These are phyloP conservation scores for Debaryomyces nepalensis DNA, from an alignment of 1,139 yeast genomes.

Conservation along the genomic window DNA sequence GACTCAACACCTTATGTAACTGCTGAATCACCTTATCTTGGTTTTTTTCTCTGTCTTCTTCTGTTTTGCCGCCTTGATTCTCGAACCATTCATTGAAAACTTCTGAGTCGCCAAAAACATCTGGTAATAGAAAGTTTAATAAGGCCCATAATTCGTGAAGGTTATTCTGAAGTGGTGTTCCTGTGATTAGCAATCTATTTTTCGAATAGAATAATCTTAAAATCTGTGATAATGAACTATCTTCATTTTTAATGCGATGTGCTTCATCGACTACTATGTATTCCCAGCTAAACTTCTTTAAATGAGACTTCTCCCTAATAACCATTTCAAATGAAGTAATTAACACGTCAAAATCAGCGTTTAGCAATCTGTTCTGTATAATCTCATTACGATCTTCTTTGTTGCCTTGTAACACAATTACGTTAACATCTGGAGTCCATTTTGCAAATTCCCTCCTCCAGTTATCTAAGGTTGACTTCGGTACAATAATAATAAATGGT, in stretches of 20 bases:
- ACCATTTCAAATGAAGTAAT: conserved; percentile 94
- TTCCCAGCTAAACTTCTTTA: conserved; percentile 90
- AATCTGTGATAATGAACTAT: conserved; percentile 85
- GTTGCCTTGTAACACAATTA: conserved; percentile 82
- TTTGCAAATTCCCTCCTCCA: conserved; percentile 92
- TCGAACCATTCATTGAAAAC: conserved; percentile 91
- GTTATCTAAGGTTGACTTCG: conserved; percentile 92
- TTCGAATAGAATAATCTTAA: conserved; percentile 84
- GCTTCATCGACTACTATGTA: conserved; percentile 96
- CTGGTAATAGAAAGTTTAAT: conserved; percentile 87
- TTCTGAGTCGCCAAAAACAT: conserved; percentile 89
- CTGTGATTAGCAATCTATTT: conserved; percentile 86
- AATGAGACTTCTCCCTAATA: conserved; percentile 77
- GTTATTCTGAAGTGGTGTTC: conserved; percentile 95
- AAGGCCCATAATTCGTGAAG: conserved; percentile 96
- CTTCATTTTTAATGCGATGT: conserved; percentile 94
- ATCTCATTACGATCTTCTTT: conserved; percentile 73
- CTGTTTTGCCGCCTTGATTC: conserved; percentile 31
- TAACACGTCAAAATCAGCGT: conserved; percentile 84
- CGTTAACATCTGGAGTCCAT: conserved; percentile 97
- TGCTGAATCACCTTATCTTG: conserved; percentile 84
- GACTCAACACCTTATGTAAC: conserved; percentile 81
- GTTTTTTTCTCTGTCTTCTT: conserved; percentile 47
- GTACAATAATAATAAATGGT: conserved; percentile 90
- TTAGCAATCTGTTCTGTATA: conserved; percentile 60